Base-by-base conservation (phyloP, 139 green algal genomes). In the Picochlorum sp. region DNA sequence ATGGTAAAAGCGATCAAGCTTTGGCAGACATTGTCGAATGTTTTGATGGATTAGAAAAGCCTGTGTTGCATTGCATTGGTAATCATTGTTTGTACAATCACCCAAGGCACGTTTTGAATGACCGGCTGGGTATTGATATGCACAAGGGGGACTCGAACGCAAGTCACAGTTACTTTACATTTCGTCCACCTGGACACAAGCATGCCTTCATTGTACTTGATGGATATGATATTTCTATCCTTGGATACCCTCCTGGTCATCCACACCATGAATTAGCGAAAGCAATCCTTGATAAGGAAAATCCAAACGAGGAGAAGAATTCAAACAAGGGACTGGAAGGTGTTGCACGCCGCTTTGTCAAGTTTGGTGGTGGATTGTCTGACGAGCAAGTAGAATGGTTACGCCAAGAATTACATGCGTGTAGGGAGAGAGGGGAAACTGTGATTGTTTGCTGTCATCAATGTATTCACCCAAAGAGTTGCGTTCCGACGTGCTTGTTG, bases 61-160 rank as follows among this genome's bases (percentile, higher is more conserved):
- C 80, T 2, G 57, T 70, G 2, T 78, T 81, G 45, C 82, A 91
- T 71, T 73, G 83, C 65, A 68, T 90, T 23, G 81, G 78, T 37
- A 92, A 92, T 68, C 85, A 86, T 69, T 77, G 72, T 64, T 62
- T 95, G 11, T 93, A 92, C 71, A 95, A 92, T 74, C 54, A 89
- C 4, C 45, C 68, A 0, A 65, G 86, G 1, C 26, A 62, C 44
- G 52, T 67, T 21, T 34, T 79, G 18, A 76, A 79, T 41, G 54
- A 57, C 14, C 16, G 65, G 30, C 62, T 82, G 11, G 45, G 57
- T 41, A 45, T 55, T 45, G 11, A 26, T 23, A 16, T 30, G 13
- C 8, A 28, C 28, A 38, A 56, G n/a, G 28, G 20, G 20, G 6
- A 28, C 14, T 9, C 24, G 2, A 10, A 41, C 3, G 15, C 11